Evolutionary conservation across 495 filamentous ascomycete genomes (phyloP), one percentile per base, ranked within the genome.

Genomic region (Penicillium antarcticum): DNA sequence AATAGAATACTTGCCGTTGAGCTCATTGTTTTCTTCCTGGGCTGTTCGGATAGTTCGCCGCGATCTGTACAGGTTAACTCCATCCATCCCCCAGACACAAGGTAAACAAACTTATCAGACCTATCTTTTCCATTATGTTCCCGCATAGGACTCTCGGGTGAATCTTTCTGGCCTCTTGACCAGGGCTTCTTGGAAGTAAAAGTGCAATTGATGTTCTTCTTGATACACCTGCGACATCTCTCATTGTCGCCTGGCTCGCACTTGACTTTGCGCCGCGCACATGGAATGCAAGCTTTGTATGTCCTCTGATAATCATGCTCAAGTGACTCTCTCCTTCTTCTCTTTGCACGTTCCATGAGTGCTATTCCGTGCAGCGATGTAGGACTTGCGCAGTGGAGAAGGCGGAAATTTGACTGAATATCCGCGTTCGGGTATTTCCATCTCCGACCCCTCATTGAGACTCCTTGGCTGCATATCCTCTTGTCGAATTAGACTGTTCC

Each of bases 231-330:
- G 11, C 38, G n/a, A 40, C 60, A 66, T 37, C 41, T 56, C 16
- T 38, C 45, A 17, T 50, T 37, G 16, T 57, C 42, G 1, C 16
- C 44, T 4, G 39, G 29, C 26, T 60, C 49, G 32, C 63, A 65
- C 37, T 63, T 66, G n/a, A 61, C 63, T 45, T 69, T 69, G 12
- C 66, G 49, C 14, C 56, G 50, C 1, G 58, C 43, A 42, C 66
- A 69, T 13, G 63, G 66, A 12, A 58, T 53, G 29, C 63, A 66
- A 32, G 63, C 63, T 40, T 66, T 57, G 39, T 65, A 69, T 4
- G 61, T 53, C 9, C 63, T 53, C n/a, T 61, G 57, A 29, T 59
- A 68, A 21, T 56, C 51, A 48, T 63, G 48, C 4, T 65, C 48
- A 19, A 37, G 42, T 40, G 32, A 13, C 1, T 4, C 17, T 14